phyloP scores from a whole-genome alignment of 805 yeast genomes.

The Barnettozyma salicaria region DNA sequence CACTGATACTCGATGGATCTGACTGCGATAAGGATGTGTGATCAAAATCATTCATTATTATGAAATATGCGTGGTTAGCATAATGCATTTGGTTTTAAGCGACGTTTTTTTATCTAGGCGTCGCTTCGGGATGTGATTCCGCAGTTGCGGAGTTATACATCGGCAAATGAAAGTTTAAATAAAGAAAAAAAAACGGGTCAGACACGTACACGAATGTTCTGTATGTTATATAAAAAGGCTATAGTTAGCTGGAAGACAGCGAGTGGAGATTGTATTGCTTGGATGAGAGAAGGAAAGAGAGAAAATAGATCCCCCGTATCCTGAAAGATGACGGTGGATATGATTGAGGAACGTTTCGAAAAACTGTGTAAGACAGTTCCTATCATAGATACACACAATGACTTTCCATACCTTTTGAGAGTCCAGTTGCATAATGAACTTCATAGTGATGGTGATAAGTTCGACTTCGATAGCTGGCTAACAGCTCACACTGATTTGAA shows the following conservation, averaged over 20 bases:
- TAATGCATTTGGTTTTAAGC: too few species aligned
- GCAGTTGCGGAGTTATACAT: too few species aligned
- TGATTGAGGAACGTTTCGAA: constrained; percentile 17
- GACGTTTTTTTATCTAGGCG: neutral
- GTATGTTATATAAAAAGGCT: too few species aligned
- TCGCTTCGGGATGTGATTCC: constrained; percentile 3
- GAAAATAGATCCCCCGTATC: too few species aligned
- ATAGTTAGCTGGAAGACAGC: too few species aligned
- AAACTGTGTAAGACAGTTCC: constrained; percentile 27
- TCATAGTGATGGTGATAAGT: constrained; percentile 26
- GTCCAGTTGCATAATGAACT: constrained; percentile 40
- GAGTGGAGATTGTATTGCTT: too few species aligned
- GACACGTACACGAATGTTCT: too few species aligned
- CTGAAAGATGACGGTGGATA: constrained; percentile 7
- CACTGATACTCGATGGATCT: too few species aligned
- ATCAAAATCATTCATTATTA: neutral
- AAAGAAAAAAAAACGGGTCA: too few species aligned
- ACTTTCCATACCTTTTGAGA: constrained; percentile 45
- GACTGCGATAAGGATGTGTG: neutral
- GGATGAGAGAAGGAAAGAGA: too few species aligned
- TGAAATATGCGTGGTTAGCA: too few species aligned
- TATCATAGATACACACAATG: constrained; percentile 44
- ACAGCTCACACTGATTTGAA: constrained; percentile 41
- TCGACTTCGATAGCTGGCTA: constrained; percentile 36
- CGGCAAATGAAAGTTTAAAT: too few species aligned